Evolutionary conservation across 2,329 filamentous ascomycete species (phyloP), one percentile per base, ranked within the genome.

Genomic region (Phyllosticta capitalensis): DNA sequence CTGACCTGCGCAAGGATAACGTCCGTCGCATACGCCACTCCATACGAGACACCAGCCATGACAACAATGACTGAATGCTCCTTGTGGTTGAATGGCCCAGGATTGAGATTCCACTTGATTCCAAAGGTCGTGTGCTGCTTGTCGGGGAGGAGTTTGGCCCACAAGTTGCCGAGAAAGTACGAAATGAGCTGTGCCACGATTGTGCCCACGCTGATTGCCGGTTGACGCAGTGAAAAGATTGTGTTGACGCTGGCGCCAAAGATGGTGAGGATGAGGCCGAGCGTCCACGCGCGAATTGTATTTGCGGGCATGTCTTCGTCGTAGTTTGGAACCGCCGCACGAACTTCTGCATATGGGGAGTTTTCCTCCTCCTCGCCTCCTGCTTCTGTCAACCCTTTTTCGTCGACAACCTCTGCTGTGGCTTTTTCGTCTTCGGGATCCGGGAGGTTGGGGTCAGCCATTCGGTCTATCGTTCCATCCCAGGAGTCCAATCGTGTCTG

Each of bases 181-280:
- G 69, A 71, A 14, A 79, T 69, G 26, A 80, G 73, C 2, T 72
- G 71, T 58, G 79, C 60, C 65, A 79, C 79, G 20, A 79, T 74
- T 17, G 71, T 66, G 1, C 74, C 76, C 9, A 80, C 73, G 24
- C 64, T 71, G 54, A 80, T 73, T 4, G 69, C 69, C 64, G 78
- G 77, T 1, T 78, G 77, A 64, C 78, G 78, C 69, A 79, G 79
- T 55, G 75, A 73, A 64, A 74, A 79, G 59, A 80, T 78, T 33
- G 52, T 59, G 6, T 55, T 48, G 5, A 55, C 45, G 9, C 24
- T 55, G 24, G 52, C 38, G 9, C 52, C 45, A 7, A 54, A 51
- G 1, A 55, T 14, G 14, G 19, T 52, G 12, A 59, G 26, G 6
- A 21, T 33, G 17, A 59, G 30, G 5, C 57, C 52, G 17, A 45